Percentiles rank a stretch among this genome's conserved stretches.
These are phyloP conservation scores for Viola pubescens DNA, from an alignment of 441 rosid genomes.

Conservation along the genomic window DNA sequence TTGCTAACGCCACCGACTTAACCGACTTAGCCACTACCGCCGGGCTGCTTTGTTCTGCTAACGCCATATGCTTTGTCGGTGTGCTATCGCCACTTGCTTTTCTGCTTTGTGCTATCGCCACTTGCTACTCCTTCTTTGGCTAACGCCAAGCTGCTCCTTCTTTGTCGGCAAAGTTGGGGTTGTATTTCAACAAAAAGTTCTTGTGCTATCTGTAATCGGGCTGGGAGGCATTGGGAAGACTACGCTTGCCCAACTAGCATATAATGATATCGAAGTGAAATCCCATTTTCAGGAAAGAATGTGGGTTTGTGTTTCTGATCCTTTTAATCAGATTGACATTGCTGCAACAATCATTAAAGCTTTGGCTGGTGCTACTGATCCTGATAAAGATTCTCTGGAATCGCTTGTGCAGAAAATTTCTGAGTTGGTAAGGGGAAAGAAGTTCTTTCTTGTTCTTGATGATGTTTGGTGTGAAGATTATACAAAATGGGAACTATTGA, in stretches of 20 bases:
- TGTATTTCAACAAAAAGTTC: not conserved
- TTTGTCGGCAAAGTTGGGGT: too few relatives aligned
- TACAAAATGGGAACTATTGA: not conserved
- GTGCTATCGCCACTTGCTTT: too few relatives aligned
- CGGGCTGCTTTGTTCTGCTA: too few relatives aligned
- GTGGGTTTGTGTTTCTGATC: constrained; percentile 4
- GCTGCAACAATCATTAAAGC: constrained; percentile 1
- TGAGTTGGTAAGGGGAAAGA: not conserved
- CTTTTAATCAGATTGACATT: not conserved
- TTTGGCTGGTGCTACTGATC: not conserved
- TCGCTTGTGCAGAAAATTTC: not conserved
- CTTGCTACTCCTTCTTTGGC: too few relatives aligned
- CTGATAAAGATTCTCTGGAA: not conserved
- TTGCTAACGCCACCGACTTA: too few relatives aligned
- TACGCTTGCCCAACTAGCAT: not conserved
- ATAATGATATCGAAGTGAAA: not conserved
- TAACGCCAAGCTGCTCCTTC: too few relatives aligned
- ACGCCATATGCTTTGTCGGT: too few relatives aligned
- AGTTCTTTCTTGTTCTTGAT: not conserved
- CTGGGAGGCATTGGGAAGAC: constrained; percentile 5
- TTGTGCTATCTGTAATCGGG: not conserved
- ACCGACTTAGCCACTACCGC: too few relatives aligned
- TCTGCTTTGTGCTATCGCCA: too few relatives aligned
- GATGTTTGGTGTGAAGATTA: constrained; percentile 4
- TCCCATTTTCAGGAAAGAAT: not conserved